Evolutionary conservation across 495 filamentous ascomycete species (phyloP).

Genomic region (Penicillium paradoxum): DNA sequence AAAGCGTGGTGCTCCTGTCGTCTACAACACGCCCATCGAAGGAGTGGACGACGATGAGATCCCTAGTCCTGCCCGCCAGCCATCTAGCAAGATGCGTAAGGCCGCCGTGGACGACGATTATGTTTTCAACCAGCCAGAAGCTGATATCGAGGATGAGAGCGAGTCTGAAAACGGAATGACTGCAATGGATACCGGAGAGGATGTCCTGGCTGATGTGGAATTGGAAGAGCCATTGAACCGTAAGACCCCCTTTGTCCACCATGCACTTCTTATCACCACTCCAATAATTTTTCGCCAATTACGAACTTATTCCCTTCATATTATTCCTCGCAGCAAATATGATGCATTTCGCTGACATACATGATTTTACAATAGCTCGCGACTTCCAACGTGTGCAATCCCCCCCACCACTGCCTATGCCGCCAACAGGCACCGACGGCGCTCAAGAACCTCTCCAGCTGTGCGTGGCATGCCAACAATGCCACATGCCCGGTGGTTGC

Average conservation of each 20-base stretch:
- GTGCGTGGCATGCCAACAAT: constrained; percentile 53
- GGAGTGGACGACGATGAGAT: constrained; percentile 9
- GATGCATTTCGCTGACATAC: background rate
- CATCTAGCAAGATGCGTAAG: constrained; percentile 26
- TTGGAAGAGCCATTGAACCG: background rate
- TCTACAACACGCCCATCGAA: constrained; percentile 28
- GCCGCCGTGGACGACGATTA: constrained; percentile 12
- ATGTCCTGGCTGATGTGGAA: background rate
- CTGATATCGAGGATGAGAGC: background rate
- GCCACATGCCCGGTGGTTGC: constrained; percentile 55
- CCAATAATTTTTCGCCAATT: background rate
- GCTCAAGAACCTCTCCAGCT: constrained; percentile 14
- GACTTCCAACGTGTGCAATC: constrained; percentile 38
- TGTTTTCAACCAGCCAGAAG: background rate
- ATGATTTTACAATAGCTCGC: constrained; percentile 22
- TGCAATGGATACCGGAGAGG: background rate
- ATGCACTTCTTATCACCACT: background rate
- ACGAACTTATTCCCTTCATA: background rate
- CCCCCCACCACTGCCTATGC: constrained; percentile 9
- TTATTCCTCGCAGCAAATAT: background rate
- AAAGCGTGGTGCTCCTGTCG: constrained; percentile 42
- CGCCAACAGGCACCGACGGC: constrained; percentile 43
- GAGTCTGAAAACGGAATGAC: background rate
- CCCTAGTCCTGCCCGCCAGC: constrained; percentile 1
- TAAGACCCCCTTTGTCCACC: background rate